Evolutionary conservation across 1,284 basidiomycete species (phyloP).

Genomic region (Rhodotorula sp.): DNA sequence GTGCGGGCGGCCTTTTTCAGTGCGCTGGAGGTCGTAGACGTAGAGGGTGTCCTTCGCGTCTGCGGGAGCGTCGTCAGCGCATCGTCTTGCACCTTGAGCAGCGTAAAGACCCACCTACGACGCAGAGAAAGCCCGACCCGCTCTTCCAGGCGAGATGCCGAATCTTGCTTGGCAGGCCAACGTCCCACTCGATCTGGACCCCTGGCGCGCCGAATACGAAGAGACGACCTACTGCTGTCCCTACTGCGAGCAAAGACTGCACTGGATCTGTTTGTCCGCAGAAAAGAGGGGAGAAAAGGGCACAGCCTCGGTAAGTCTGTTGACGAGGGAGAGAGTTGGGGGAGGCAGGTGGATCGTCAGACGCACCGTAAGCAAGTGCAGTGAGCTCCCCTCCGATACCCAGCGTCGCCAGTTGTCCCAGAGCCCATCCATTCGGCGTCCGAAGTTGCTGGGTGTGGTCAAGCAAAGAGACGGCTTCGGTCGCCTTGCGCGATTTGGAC

Average conservation of each 20-base stretch:
- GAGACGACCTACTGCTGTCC: slow-evolving; percentile 59
- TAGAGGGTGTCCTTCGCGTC: slow-evolving; percentile 67
- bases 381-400: slow-evolving; percentile 48
- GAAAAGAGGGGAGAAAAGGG: neutral
- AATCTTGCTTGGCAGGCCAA: slow-evolving; percentile 59
- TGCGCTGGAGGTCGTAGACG: slow-evolving; percentile 64
- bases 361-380: slow-evolving; percentile 47
- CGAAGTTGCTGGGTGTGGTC: slow-evolving; percentile 20
- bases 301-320: neutral
- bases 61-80: slow-evolving; percentile 44
- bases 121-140: slow-evolving; percentile 61
- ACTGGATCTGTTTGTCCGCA: slow-evolving; percentile 58
- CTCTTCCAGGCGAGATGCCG: slow-evolving; percentile 65
- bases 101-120: slow-evolving; percentile 58
- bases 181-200: slow-evolving; percentile 58
- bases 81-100: too few species aligned
- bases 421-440: slow-evolving; percentile 36
- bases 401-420: slow-evolving; percentile 45
- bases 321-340: neutral
- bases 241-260: slow-evolving; percentile 70
- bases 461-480: slow-evolving; percentile 8
- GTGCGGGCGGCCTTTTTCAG: slow-evolving; percentile 55
- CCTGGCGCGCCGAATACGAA: slow-evolving; percentile 63
- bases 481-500: slow-evolving; percentile 18
- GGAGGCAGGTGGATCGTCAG: neutral